Conservation (phyloP, 1,284 basidiomycete species). For the Mycena sp. region DNA sequence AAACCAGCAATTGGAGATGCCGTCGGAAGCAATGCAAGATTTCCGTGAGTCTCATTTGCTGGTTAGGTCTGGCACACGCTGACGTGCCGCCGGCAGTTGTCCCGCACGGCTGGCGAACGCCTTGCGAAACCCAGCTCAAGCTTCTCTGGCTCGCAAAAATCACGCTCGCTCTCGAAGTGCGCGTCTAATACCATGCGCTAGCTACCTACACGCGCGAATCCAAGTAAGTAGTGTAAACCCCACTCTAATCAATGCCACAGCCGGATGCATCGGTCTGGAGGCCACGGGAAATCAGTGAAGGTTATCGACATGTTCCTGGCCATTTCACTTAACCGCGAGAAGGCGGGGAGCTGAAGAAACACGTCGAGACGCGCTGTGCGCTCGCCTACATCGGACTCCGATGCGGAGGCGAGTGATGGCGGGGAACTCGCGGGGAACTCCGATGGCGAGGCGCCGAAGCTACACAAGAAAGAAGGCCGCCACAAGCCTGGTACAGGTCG, state of each 20-base stretch:
- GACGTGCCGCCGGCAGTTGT: neutral
- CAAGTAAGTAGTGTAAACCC: conserved; percentile 41
- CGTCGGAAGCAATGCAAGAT: neutral
- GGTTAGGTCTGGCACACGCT: neutral
- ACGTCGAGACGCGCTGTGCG: conserved; percentile 60
- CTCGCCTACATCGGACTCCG: conserved; percentile 53
- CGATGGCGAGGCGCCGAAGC: neutral
- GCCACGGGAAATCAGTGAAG: conserved; percentile 68
- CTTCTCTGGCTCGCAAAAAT: conserved; percentile 83
- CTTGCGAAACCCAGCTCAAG: conserved; percentile 82
- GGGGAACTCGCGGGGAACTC: conserved; percentile 34
- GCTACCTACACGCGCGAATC: neutral
- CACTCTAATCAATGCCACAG: conserved; percentile 28
- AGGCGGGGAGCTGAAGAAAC: conserved; percentile 81
- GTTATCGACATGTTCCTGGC: conserved; percentile 84
- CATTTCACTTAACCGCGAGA: conserved; percentile 78
- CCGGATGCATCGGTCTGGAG: conserved; percentile 78
- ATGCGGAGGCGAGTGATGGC: conserved; percentile 54
- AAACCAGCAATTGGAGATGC: neutral
- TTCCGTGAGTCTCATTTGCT: neutral
- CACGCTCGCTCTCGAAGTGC: conserved; percentile 69
- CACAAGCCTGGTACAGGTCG: conserved; percentile 50
- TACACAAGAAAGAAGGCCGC: conserved; percentile 44
- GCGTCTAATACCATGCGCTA: conserved; percentile 21
- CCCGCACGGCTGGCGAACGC: conserved; percentile 62